These are phyloP conservation scores for Fragaria nilgerrensis DNA, from an alignment of 306 rosid species.

Conservation along the genomic window DNA sequence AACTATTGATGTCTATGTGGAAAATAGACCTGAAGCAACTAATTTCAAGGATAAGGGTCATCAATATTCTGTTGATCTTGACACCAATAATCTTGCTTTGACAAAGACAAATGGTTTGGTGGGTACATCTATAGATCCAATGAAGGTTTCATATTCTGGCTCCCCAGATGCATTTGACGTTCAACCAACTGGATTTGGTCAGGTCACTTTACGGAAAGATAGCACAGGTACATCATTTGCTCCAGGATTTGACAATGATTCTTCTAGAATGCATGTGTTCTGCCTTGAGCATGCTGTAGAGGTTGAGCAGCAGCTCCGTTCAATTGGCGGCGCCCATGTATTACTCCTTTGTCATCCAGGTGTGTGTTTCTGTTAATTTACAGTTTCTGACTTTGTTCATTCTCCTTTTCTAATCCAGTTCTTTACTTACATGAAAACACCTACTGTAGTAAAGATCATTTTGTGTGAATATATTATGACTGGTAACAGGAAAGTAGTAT, in stretches of 20 bases:
- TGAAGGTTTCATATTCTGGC: conserved; percentile 34
- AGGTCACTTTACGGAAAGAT: conserved; percentile 34
- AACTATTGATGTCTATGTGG: conserved; percentile 16
- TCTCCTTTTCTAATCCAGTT: not conserved
- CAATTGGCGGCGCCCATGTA: conserved; percentile 85
- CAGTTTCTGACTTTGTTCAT: conserved; percentile 2
- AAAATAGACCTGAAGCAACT: conserved; percentile 34
- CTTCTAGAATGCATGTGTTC: conserved; percentile 92
- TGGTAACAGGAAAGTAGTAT: not conserved
- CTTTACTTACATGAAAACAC: not conserved
- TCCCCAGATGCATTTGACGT: conserved; percentile 45
- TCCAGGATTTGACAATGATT: conserved; percentile 67
- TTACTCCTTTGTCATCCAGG: conserved; percentile 97
- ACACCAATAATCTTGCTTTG: conserved; percentile 42
- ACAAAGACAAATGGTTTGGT: conserved; percentile 31
- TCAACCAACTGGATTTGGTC: conserved; percentile 46
- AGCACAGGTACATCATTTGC: conserved; percentile 38
- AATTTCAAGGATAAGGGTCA: conserved; percentile 24
- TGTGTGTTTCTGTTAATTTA: conserved; percentile 31
- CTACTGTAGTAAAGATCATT: not conserved
- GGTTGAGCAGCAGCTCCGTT: conserved; percentile 83
- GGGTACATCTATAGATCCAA: conserved; percentile 36
- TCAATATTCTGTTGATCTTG: conserved; percentile 38
- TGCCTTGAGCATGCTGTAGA: conserved; percentile 96
- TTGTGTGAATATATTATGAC: not conserved